A percentile compares a stretch with the other conserved stretches of the same genome.
Evolutionary conservation across 2,329 filamentous ascomycete genomes (phyloP).

Genomic region (Chrysosporium queenslandicum): DNA sequence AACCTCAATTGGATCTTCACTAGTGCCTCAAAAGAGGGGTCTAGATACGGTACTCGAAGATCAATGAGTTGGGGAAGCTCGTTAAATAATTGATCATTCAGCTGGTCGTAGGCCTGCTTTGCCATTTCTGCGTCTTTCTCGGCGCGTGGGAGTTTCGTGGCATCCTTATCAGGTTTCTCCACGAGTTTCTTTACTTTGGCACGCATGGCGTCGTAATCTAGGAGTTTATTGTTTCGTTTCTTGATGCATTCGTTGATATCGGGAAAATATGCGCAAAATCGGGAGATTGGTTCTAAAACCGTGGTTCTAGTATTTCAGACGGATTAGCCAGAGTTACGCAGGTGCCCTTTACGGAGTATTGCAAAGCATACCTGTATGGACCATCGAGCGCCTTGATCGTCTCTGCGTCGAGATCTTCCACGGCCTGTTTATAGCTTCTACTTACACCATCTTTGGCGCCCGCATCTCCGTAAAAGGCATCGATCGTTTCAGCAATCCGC

Average conservation of each 20-base stretch:
- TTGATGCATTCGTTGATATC: slow-evolving; percentile 99
- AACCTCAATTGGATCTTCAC: slow-evolving; percentile 98
- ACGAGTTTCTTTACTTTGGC: slow-evolving; percentile 94
- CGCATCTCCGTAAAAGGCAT: slow-evolving; percentile 95
- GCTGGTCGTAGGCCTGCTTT: slow-evolving; percentile 82
- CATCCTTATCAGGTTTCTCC: slow-evolving; percentile 98
- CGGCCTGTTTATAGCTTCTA: slow-evolving; percentile 94
- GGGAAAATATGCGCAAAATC: slow-evolving; percentile 97
- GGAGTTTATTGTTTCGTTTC: slow-evolving; percentile 95
- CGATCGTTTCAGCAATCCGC: slow-evolving; percentile 98
- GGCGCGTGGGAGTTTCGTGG: slow-evolving; percentile 85
- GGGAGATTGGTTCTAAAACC: slow-evolving; percentile 86
- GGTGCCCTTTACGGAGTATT: not conserved
- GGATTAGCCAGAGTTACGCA: not conserved
- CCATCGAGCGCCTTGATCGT: slow-evolving; percentile 97
- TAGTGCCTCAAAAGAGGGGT: slow-evolving; percentile 92
- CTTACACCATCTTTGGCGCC: slow-evolving; percentile 92
- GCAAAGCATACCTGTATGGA: slow-evolving; percentile 59
- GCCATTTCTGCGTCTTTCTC: slow-evolving; percentile 96
- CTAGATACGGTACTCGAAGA: slow-evolving; percentile 88
- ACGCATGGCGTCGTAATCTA: slow-evolving; percentile 93
- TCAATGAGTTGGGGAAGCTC: slow-evolving; percentile 95
- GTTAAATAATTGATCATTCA: slow-evolving; percentile 89
- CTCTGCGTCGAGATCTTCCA: slow-evolving; percentile 93
- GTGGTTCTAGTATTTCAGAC: slow-evolving; percentile 52